Conservation (phyloP, 495 filamentous ascomycete genomes). For the Aspergillus baeticus region DNA sequence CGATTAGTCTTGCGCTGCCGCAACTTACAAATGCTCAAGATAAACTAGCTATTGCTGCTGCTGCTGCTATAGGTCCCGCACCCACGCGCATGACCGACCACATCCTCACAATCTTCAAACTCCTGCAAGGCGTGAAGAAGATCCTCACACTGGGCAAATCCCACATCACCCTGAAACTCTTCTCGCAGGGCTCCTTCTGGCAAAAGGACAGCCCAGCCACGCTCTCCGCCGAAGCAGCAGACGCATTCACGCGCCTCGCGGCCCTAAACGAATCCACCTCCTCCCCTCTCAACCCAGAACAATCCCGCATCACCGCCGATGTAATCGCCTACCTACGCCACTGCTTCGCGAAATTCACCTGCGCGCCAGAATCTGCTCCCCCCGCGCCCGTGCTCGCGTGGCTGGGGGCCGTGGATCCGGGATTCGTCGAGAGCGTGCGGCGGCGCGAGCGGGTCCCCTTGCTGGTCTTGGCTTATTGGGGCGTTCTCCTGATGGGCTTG, state of each 20-base stretch:
- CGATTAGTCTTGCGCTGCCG: constrained; percentile 41
- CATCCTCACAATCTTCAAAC: constrained; percentile 26
- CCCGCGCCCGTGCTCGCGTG: constrained; percentile 29
- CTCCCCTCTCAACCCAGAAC: neutral
- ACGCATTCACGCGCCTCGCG: constrained; percentile 17
- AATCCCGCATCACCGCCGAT: neutral
- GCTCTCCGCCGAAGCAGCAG: constrained; percentile 19
- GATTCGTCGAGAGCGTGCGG: constrained; percentile 23
- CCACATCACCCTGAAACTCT: constrained; percentile 26
- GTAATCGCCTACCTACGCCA: constrained; percentile 25
- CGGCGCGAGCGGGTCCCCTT: constrained; percentile 24
- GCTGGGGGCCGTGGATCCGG: constrained; percentile 28
- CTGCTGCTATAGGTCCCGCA: constrained; percentile 13
- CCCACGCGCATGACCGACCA: constrained; percentile 23
- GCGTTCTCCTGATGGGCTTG: constrained; percentile 24
- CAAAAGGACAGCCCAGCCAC: constrained; percentile 2
- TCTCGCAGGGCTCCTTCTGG: constrained; percentile 23
- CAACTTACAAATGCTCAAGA: constrained; percentile 20
- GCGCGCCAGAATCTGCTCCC: constrained; percentile 9
- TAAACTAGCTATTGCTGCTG: no score
- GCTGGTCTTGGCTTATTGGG: constrained; percentile 32
- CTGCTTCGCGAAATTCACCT: constrained; percentile 25
- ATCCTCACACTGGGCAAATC: constrained; percentile 22
- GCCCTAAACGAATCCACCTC: constrained; percentile 12
- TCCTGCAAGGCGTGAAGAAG: constrained; percentile 32